Evolutionary conservation across 176 grass and related monocot genomes (phyloP).

Genomic region (Phoenix roebelenii): DNA sequence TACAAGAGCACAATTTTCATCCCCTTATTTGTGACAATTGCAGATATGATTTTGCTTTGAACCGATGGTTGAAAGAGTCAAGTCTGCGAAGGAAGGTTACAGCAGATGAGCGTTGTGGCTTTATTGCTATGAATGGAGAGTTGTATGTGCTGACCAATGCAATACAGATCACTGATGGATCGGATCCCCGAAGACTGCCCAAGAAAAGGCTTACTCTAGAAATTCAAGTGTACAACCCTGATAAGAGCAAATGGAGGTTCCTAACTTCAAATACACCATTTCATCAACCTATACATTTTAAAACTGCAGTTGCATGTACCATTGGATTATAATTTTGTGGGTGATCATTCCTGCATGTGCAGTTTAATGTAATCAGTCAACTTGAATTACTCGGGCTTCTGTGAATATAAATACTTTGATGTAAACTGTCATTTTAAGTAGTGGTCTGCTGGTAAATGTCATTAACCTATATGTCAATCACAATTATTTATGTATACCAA

Average conservation of each 20-base stretch:
- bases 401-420: too few relatives aligned
- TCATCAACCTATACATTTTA: too few relatives aligned
- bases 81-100: slow-evolving; percentile 53
- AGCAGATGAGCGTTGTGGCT: slow-evolving; percentile 38
- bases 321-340: too few relatives aligned
- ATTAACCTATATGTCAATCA: too few relatives aligned
- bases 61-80: slow-evolving; percentile 53
- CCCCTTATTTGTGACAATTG: not conserved
- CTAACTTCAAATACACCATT: slow-evolving; percentile 15
- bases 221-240: slow-evolving; percentile 67
- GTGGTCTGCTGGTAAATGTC: too few relatives aligned
- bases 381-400: too few relatives aligned
- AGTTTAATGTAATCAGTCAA: too few relatives aligned
- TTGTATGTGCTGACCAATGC: slow-evolving; percentile 50
- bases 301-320: too few relatives aligned
- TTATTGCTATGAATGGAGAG: slow-evolving; percentile 59
- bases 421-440: too few relatives aligned
- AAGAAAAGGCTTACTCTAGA: slow-evolving; percentile 47
- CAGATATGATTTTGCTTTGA: slow-evolving; percentile 62
- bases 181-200: slow-evolving; percentile 20
- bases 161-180: slow-evolving; percentile 17
- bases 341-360: too few relatives aligned
- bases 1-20: slow-evolving; percentile 10
- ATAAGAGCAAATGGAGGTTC: slow-evolving; percentile 60
- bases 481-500: too few relatives aligned